phyloP scores from a whole-genome alignment of 1,284 basidiomycete genomes.

The Marasmius tenuissimus region DNA sequence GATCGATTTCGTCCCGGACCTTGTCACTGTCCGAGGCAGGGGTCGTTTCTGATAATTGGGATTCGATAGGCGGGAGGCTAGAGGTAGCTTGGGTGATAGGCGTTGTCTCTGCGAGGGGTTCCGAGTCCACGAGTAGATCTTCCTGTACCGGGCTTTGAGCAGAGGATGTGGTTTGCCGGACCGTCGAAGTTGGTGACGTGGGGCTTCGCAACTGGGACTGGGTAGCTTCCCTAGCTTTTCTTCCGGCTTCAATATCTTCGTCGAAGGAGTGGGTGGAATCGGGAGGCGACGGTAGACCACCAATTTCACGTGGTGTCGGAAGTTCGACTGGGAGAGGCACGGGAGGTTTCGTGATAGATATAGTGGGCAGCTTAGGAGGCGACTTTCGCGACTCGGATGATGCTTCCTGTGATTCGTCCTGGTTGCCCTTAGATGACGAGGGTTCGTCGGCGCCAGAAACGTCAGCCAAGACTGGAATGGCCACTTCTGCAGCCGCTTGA shows the following conservation, averaged over 20 bases:
- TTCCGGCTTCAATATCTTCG: conserved; percentile 62
- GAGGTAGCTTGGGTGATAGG: conserved; percentile 30
- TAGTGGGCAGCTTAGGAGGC: conserved; percentile 43
- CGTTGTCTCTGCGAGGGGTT: conserved; percentile 31
- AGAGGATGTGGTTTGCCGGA: conserved; percentile 9
- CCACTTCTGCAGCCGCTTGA: conserved; percentile 43
- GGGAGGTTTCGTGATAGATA: conserved; percentile 69
- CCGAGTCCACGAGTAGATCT: conserved; percentile 46
- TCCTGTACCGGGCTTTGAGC: conserved; percentile 16
- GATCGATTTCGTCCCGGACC: conserved; percentile 20
- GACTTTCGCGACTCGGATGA: conserved; percentile 16
- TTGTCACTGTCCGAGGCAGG: conserved; percentile 4
- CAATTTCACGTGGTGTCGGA: conserved; percentile 62
- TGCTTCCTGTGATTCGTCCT: conserved; percentile 13
- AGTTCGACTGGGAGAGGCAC: conserved; percentile 64
- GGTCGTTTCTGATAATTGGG: not conserved
- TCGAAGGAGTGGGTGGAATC: conserved; percentile 46
- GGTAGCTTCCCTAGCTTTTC: conserved; percentile 41
- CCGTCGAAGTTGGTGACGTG: conserved; percentile 2
- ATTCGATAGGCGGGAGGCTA: conserved; percentile 12
- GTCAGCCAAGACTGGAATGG: conserved; percentile 50
- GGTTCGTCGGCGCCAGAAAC: conserved; percentile 26
- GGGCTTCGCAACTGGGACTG: not conserved
- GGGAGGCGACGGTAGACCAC: conserved; percentile 41
- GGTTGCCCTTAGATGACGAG: conserved; percentile 20